phyloP scores from a whole-genome alignment of 1,284 basidiomycete species.

The Ceratobasidium sp. region DNA sequence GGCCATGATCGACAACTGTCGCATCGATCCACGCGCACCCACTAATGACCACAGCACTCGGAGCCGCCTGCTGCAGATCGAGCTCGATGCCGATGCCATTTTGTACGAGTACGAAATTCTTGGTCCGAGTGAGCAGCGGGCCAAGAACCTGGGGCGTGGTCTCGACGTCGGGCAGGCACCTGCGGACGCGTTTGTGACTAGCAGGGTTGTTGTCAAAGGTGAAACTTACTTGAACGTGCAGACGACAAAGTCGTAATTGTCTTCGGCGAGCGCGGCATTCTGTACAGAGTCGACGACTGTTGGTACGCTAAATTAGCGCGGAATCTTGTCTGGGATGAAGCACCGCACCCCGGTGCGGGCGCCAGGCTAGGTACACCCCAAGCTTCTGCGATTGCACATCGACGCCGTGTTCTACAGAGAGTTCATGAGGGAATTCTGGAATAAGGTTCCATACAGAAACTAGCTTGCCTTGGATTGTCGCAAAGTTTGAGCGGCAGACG shows the following conservation, averaged over 20 bases:
- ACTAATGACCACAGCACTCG: slow-evolving; percentile 56
- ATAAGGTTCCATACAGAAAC: slow-evolving; percentile 5
- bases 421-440: neutral
- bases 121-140: slow-evolving; percentile 53
- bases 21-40: slow-evolving; percentile 61
- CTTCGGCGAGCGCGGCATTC: slow-evolving; percentile 56
- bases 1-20: slow-evolving; percentile 57
- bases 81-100: slow-evolving; percentile 62
- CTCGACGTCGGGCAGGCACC: slow-evolving; percentile 56
- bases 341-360: slow-evolving; percentile 56
- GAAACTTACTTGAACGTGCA: slow-evolving; percentile 56
- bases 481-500: slow-evolving; percentile 59
- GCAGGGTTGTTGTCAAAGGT: neutral
- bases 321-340: neutral
- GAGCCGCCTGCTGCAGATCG: slow-evolving; percentile 56
- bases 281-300: slow-evolving; percentile 56
- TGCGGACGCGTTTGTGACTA: slow-evolving; percentile 32
- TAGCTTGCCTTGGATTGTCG: slow-evolving; percentile 53
- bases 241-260: slow-evolving; percentile 56
- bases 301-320: slow-evolving; percentile 5
- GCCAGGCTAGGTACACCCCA: slow-evolving; percentile 54
- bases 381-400: slow-evolving; percentile 56
- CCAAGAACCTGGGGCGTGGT: slow-evolving; percentile 55
- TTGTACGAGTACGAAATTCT: slow-evolving; percentile 58
- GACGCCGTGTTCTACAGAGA: slow-evolving; percentile 56